Percentiles rank a stretch among this genome's conserved stretches.
Evolutionary conservation across 176 grass and related monocot genomes (phyloP).

Genomic region (Canna indica): DNA sequence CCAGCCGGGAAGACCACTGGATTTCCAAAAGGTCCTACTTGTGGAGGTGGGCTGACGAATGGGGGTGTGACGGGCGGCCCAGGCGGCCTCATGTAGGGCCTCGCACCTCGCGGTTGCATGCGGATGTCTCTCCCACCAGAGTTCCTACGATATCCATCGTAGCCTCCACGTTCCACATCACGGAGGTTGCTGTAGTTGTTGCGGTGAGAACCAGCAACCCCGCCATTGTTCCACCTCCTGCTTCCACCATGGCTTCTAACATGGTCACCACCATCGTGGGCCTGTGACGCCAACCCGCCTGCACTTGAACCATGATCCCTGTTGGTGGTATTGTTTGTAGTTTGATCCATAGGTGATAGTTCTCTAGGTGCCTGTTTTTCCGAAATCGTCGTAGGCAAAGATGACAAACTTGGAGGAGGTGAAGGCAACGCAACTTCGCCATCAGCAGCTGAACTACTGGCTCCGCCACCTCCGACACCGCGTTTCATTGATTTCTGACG

Average conservation of each 20-base stretch:
- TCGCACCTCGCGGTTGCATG: conserved; percentile 18
- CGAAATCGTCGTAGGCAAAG: neutral
- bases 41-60: conserved; percentile 37
- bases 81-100: conserved; percentile 40
- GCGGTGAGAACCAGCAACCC: conserved; percentile 14
- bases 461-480: conserved; percentile 15
- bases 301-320: conserved; percentile 14
- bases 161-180: conserved; percentile 33
- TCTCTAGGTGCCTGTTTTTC: neutral
- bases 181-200: conserved; percentile 7
- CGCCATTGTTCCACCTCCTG: conserved; percentile 14
- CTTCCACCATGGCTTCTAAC: neutral
- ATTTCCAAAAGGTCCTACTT: conserved; percentile 35
- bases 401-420: neutral
- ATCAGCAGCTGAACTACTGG: neutral
- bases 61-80: conserved; percentile 30
- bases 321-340: neutral
- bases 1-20: conserved; percentile 47
- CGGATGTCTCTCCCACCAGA: conserved; percentile 9
- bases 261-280: neutral
- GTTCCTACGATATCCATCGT: conserved; percentile 37
- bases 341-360: neutral
- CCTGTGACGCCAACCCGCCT: neutral
- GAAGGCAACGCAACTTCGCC: neutral
- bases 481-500: conserved; percentile 25